Evolutionary conservation across 495 filamentous ascomycete genomes (phyloP).

Genomic region (Bryoglossum gracile): DNA sequence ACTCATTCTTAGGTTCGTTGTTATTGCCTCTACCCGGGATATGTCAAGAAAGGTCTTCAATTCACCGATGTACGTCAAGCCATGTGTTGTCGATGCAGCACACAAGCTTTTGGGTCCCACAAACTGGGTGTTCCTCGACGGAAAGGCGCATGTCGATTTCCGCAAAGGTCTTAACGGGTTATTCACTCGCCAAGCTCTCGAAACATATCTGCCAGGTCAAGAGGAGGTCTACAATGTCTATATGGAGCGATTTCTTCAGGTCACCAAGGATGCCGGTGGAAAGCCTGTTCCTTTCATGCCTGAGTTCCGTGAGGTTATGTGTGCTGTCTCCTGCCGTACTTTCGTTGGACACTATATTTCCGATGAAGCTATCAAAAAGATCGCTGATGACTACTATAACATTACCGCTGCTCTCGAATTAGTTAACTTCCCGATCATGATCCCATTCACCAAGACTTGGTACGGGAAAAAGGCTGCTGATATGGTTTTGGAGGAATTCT

Average conservation of each 20-base stretch:
- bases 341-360: slow-evolving; percentile 95
- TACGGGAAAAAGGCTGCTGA: slow-evolving; percentile 94
- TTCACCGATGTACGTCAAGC: slow-evolving; percentile 85
- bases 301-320: slow-evolving; percentile 92
- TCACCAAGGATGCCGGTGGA: slow-evolving; percentile 60
- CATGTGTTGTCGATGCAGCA: slow-evolving; percentile 92
- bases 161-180: slow-evolving; percentile 93
- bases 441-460: slow-evolving; percentile 94
- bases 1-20: slow-evolving; percentile 66
- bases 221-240: slow-evolving; percentile 88
- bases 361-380: slow-evolving; percentile 85
- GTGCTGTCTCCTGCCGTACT: slow-evolving; percentile 86
- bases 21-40: slow-evolving; percentile 92
- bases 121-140: slow-evolving; percentile 98
- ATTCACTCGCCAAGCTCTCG: slow-evolving; percentile 86
- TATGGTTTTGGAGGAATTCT: slow-evolving; percentile 84
- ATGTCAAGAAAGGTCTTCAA: slow-evolving; percentile 98
- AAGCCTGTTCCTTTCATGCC: slow-evolving; percentile 83
- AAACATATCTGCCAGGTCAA: slow-evolving; percentile 82
- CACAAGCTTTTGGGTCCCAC: slow-evolving; percentile 86
- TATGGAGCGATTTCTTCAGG: slow-evolving; percentile 67
- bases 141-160: slow-evolving; percentile 91
- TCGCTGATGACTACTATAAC: slow-evolving; percentile 92
- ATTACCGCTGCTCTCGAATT: slow-evolving; percentile 94
- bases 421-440: slow-evolving; percentile 97